Percentiles rank a stretch among this genome's conserved stretches.
Evolutionary conservation across 2,329 filamentous ascomycete genomes (phyloP).

Genomic region (Scedosporium dehoogii): DNA sequence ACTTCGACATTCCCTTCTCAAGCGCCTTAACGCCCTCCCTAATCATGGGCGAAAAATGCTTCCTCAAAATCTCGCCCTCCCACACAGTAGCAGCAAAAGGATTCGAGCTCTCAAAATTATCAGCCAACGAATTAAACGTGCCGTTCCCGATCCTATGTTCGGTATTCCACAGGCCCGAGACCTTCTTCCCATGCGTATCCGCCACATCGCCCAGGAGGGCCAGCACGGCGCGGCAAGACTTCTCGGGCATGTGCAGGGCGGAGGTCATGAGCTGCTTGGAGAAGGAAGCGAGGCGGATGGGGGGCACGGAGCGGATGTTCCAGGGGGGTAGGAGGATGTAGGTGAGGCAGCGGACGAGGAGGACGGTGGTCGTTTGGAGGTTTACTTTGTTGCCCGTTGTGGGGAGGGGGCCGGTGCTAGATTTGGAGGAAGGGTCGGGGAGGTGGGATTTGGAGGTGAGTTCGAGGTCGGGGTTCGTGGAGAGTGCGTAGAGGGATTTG

Average conservation of each 20-base stretch:
- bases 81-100: constrained; percentile 84
- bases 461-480: constrained; percentile 78
- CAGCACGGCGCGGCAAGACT: constrained; percentile 71
- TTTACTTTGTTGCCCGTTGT: constrained; percentile 61
- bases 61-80: constrained; percentile 80
- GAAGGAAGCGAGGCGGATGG: constrained; percentile 81
- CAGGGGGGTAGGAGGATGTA: constrained; percentile 69
- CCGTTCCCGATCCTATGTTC: constrained; percentile 91
- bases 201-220: constrained; percentile 69
- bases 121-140: constrained; percentile 63
- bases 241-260: constrained; percentile 81
- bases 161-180: constrained; percentile 83
- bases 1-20: constrained; percentile 51
- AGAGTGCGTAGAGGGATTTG: constrained; percentile 68
- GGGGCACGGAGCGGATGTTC: constrained; percentile 65
- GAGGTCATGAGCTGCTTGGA: constrained; percentile 80
- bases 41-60: constrained; percentile 81
- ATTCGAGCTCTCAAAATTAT: constrained; percentile 75
- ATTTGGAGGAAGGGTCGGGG: constrained; percentile 41
- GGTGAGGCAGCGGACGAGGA: constrained; percentile 78
- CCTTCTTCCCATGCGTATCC: constrained; percentile 71
- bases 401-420: constrained; percentile 29
- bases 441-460: constrained; percentile 63
- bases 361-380: constrained; percentile 85
- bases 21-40: constrained; percentile 61